phyloP scores from a whole-genome alignment of 1,284 basidiomycete species.

The Rugosomyces carneus region DNA sequence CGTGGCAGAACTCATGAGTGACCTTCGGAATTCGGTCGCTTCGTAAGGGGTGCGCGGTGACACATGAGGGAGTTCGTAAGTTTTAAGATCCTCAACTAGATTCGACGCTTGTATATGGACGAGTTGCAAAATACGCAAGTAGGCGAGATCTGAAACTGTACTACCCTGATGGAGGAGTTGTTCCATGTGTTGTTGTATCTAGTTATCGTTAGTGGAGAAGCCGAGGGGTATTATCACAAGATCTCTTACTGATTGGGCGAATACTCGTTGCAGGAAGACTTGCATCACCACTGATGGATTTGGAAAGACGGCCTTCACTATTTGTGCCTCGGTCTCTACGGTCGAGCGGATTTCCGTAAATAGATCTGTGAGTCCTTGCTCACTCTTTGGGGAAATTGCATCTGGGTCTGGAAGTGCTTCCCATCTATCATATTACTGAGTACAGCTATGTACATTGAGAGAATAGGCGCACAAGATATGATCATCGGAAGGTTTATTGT shows the following conservation, averaged over 20 bases:
- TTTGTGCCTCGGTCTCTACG: constrained; percentile 94
- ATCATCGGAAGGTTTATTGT: constrained; percentile 51
- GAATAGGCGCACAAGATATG: constrained; percentile 50
- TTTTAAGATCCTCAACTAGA: constrained; percentile 90
- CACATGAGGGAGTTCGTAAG: constrained; percentile 77
- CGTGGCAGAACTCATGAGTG: constrained; percentile 40
- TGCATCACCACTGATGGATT: constrained; percentile 98
- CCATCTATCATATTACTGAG: constrained; percentile 57
- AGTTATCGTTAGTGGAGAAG: neutral
- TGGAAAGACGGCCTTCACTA: constrained; percentile 98
- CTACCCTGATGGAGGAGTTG: constrained; percentile 71
- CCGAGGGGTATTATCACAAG: neutral
- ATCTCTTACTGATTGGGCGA: constrained; percentile 88
- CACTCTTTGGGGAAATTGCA: constrained; percentile 69
- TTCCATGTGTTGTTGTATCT: constrained; percentile 96
- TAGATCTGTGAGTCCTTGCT: constrained; percentile 75
- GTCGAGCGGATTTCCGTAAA: constrained; percentile 88
- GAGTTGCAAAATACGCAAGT: constrained; percentile 87
- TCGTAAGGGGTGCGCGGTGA: constrained; percentile 58
- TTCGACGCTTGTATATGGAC: constrained; percentile 76
- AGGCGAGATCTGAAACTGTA: constrained; percentile 81
- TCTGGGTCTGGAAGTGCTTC: constrained; percentile 75
- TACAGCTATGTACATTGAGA: neutral
- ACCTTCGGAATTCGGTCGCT: constrained; percentile 50
- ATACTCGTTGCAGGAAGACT: constrained; percentile 95